phyloP scores from a whole-genome alignment of 2,329 filamentous ascomycete genomes.

The Cytospora piceicola region DNA sequence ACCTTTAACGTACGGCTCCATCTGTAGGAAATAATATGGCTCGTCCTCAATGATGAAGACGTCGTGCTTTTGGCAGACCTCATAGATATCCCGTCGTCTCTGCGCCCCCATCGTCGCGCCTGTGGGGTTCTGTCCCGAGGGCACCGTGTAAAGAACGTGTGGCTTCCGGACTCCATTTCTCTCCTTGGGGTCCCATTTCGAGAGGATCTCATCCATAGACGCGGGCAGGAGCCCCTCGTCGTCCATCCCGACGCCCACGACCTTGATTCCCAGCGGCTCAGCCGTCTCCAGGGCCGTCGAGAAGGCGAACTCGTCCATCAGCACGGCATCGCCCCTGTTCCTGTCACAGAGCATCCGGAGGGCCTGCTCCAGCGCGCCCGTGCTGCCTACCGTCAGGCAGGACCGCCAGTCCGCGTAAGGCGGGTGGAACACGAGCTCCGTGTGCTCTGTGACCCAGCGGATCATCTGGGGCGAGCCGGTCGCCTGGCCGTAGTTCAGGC shows the following conservation, averaged over 20 bases:
- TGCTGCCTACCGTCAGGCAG: conserved; percentile 82
- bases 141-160: conserved; percentile 62
- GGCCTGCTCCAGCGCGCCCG: conserved; percentile 80
- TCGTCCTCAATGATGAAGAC: conserved; percentile 89
- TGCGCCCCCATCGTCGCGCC: conserved; percentile 76
- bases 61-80: conserved; percentile 80
- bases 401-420: conserved; percentile 91
- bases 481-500: conserved; percentile 91
- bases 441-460: conserved; percentile 92
- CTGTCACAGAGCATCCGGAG: conserved; percentile 77
- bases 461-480: conserved; percentile 84
- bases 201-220: conserved; percentile 55
- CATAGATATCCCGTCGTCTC: conserved; percentile 74
- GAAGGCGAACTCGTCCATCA: conserved; percentile 93
- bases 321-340: conserved; percentile 72
- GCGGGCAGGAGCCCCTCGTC: conserved; percentile 57
- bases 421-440: conserved; percentile 84
- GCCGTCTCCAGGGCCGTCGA: conserved; percentile 68
- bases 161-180: conserved; percentile 53
- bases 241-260: conserved; percentile 57
- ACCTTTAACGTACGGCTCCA: conserved; percentile 70
- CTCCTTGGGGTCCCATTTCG: conserved; percentile 51
- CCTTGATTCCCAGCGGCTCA: conserved; percentile 55
- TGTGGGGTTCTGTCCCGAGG: conserved; percentile 88
- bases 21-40: conserved; percentile 92